phyloP scores from a whole-genome alignment of 2,329 filamentous ascomycete species.

The Achaetomium macrosporum region DNA sequence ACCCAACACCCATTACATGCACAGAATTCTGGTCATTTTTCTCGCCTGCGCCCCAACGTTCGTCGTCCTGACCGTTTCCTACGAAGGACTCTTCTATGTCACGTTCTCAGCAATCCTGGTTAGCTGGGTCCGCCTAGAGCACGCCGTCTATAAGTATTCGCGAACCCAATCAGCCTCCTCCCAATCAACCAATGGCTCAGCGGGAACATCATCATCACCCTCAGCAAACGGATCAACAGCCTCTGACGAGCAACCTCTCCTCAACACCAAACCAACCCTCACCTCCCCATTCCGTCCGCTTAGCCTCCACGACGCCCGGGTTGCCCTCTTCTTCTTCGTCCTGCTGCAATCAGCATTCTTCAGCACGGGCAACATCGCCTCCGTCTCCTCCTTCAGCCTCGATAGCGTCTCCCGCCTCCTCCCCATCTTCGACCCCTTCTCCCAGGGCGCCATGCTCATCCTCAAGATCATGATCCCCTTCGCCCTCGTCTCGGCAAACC shows the following conservation, averaged over 20 bases:
- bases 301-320: conserved; percentile 74
- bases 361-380: conserved; percentile 92
- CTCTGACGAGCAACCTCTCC: conserved; percentile 9
- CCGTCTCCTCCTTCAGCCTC: conserved; percentile 85
- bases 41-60: conserved; percentile 89
- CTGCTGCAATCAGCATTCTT: conserved; percentile 95
- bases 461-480: conserved; percentile 93
- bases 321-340: conserved; percentile 91
- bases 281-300: conserved; percentile 55
- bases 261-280: conserved; percentile 4
- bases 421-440: conserved; percentile 90
- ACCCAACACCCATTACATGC: conserved; percentile 82
- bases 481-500: conserved; percentile 81
- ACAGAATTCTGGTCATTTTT: conserved; percentile 83
- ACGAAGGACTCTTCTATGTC: conserved; percentile 94
- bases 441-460: conserved; percentile 78
- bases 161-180: conserved; percentile 23
- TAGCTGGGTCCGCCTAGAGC: conserved; percentile 88
- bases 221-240: conserved; percentile 23
- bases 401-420: conserved; percentile 84
- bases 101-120: conserved; percentile 77
- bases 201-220: background rate
- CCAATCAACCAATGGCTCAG: conserved; percentile 7
- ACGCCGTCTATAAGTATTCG: conserved; percentile 56
- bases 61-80: conserved; percentile 93